Base-by-base conservation (phyloP, 1,139 yeast genomes). In the Blastobotrys buckinghamii region DNA sequence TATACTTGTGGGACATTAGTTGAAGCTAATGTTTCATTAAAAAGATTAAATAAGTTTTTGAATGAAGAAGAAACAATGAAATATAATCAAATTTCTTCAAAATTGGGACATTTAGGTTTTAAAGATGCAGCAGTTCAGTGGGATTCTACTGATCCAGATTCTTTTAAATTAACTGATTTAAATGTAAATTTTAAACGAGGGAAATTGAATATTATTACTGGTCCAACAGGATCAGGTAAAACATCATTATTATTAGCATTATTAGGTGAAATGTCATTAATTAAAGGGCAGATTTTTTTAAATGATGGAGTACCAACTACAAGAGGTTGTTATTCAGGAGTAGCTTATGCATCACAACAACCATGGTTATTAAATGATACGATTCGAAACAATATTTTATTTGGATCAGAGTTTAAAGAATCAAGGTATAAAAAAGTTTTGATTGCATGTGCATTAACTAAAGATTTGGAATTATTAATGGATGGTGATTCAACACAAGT, bases 151-250 rank as follows among this genome's bases (percentile, higher is more conserved):
- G 86, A 81, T 61, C 22, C 1, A 6, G 9, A 26, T 2, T 15
- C 15, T 17, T 92, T 92, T 73, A 83, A 79, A 62, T 74, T 92
- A 58, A 78, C 86, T 61, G 84, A 89, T 59, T 63, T 90, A 51
- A 71, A 82, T 56, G 67, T 89, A 54, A 74, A 74, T 27, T 92
- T 92, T 68, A 75, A 76, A 56, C 70, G 76, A 35, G 94, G 87
- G 22, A 81, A 86, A 62, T 72, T 92, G 60, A 89, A 89, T 58
- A 89, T 90, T 22, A 75, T 92, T 52, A 78, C 88, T 61, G 98
- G 98, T 26, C 84, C 96, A 9, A 92, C 97, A n/a, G 97, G 98
- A 52, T 70, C 95, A 1, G 98, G 98, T 67, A 92, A 92, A 66
- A 84, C 96, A 1, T 90, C 97, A 0, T 69, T 92, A 55, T 74